These are phyloP conservation scores for Eragrostis tef DNA, from an alignment of 202 grass and related monocot genomes.

Conservation along the genomic window DNA sequence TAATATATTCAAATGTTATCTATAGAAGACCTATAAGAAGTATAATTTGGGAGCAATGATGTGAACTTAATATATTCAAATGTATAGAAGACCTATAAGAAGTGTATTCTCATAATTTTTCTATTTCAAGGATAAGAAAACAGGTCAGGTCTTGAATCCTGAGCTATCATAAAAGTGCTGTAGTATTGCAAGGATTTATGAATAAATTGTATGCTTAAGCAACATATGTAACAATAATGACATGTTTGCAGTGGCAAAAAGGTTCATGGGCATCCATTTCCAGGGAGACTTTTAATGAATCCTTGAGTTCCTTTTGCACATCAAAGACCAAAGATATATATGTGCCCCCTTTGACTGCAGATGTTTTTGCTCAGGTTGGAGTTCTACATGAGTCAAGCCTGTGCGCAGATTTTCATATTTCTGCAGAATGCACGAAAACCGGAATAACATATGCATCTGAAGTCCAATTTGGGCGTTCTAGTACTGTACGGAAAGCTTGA, in stretches of 20 bases:
- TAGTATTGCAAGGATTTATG: not conserved
- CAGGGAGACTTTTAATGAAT: not conserved
- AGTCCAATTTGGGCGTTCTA: not conserved
- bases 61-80: slow-evolving; percentile 11
- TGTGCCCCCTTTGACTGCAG: not conserved
- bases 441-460: too few species aligned
- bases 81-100: too few species aligned
- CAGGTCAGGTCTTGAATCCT: not conserved
- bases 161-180: not conserved
- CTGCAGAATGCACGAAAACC: too few species aligned
- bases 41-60: not conserved
- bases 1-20: not conserved
- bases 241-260: slow-evolving; percentile 15
- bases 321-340: not conserved
- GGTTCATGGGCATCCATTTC: not conserved
- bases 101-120: not conserved
- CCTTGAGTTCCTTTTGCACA: slow-evolving; percentile 8
- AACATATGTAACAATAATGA: not conserved
- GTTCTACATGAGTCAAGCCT: too few species aligned
- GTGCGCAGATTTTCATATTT: too few species aligned
- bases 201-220: slow-evolving; percentile 4
- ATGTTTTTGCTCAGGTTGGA: not conserved
- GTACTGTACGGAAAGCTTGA: not conserved
- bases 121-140: slow-evolving; percentile 22
- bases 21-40: not conserved